Evolutionary conservation across 352 stramenopile species (phyloP), one percentile per base, ranked within the genome.

Genomic region (Thalassiosira mediterranea): DNA sequence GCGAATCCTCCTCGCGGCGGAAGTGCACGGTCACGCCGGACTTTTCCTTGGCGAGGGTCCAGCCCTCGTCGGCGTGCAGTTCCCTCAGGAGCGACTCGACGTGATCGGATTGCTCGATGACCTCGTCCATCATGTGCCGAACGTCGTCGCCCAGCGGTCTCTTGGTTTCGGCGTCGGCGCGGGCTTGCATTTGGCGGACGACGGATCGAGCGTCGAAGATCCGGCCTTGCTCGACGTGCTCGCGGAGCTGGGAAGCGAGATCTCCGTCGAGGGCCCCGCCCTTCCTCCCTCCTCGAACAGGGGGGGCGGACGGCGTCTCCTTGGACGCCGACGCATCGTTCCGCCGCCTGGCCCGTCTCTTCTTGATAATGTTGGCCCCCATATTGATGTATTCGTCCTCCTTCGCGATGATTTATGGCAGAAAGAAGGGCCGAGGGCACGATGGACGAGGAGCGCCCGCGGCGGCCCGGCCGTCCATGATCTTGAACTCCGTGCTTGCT

Each of bases 11-110:
- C n/a, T 67, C 54, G 7, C 48, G 25, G 17, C 67, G 57, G 40
- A 49, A 76, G 48, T 76, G 67, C n/a, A 76, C 49, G 2, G 57
- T 70, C 5, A 76, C 67, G 3, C 57, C 57, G 3, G 49, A 44
- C 25, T 32, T 56, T 26, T 68, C 57, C 31, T 64, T 68, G 2
- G 67, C 67, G n/a, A 76, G 29, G 10, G 40, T 76, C 67, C 67
- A 76, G 56, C 51, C 34, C 37, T 76, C 67, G 28, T 76, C 54
- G 11, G 56, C 61, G 28, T 76, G 56, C 1, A 76, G 51, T 8
- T 70, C 44, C 44, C 28, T 47, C 8, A 76, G 49, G 13, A 76
- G 51, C 3, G 25, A 48, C 23, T 70, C 57, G 2, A 76, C 67
- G 26, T 76, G 67, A 8, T 49, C 31, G 8, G 63, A 72, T 67